Percentiles rank a stretch among this genome's conserved stretches.
Evolutionary conservation across 2,329 filamentous ascomycete genomes (phyloP).

Genomic region (Fusarium anthophilum): DNA sequence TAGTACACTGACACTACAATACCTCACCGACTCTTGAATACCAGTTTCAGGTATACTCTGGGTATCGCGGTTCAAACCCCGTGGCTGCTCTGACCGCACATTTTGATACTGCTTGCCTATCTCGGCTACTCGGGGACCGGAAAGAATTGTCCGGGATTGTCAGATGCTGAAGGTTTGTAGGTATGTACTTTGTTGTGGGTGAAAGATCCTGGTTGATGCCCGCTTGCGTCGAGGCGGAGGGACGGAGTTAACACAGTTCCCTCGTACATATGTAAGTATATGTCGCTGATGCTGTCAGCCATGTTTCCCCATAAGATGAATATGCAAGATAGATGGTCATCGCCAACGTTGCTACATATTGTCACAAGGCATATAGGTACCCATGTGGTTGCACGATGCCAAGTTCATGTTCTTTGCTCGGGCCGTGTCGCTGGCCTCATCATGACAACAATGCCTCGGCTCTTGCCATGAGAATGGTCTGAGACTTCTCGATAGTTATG

Average conservation of each 20-base stretch:
- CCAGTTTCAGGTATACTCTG: slow-evolving; percentile 18
- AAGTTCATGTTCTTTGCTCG: background rate
- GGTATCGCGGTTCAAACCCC: slow-evolving; percentile 28
- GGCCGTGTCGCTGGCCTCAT: slow-evolving; percentile 4
- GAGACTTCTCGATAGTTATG: background rate
- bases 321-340: slow-evolving; percentile 38
- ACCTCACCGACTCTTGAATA: slow-evolving; percentile 12
- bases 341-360: slow-evolving; percentile 24
- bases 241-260: slow-evolving; percentile 5
- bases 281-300: slow-evolving; percentile 4
- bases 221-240: background rate
- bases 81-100: slow-evolving; percentile 39
- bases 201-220: slow-evolving; percentile 13
- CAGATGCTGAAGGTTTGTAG: slow-evolving; percentile 5
- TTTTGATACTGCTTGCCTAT: slow-evolving; percentile 18
- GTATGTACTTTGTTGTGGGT: background rate
- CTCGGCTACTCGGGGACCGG: slow-evolving; percentile 20
- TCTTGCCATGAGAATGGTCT: background rate
- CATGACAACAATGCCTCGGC: background rate
- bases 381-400: background rate
- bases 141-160: slow-evolving; percentile 26
- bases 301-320: slow-evolving; percentile 17
- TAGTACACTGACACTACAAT: slow-evolving; percentile 25
- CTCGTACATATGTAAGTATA: background rate
- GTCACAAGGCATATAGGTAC: background rate